Evolutionary conservation across 129 eudicot species (phyloP), one percentile per base, ranked within the genome.

Genomic region (Centrapalus pauciflorus): DNA sequence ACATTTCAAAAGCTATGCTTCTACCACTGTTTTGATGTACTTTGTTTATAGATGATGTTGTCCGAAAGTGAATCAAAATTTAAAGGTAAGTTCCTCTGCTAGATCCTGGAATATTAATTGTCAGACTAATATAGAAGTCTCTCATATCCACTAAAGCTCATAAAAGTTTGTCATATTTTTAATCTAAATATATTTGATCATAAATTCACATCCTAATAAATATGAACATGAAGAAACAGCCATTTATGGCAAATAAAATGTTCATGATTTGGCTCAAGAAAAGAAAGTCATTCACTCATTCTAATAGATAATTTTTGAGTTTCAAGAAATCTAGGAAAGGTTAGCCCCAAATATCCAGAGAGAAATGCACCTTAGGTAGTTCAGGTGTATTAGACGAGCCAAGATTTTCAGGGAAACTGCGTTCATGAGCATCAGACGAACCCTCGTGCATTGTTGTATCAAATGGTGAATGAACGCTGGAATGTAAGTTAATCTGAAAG

Each of bases 401-500:
- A 60, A 88, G 89, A 77, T 88, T 87, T 71, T 85, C 98, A 32
- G 90, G 95, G 71, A 85, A 88, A 69, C 89, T 85, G 54, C 88
- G 90, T 35, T 64, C 73, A 28, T 30, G 49, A 37, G 79, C 55
- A 20, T 67, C 68, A 57, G 30, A 61, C 28, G 57, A 57, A 57
- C 19, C 58, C n/a, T n/a, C 66, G 27, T 41, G 43, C 66, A 41
- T 70, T 49, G 71, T 50, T 67, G 72, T 11, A 69, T 69, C 75
- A 59, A 70, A 59, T n/a, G 76, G 60, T 45, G 76, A 71, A 59
- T 14, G 60, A 34, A 45, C 19, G 61, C 12, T 60, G 21, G 68
- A 50, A 43, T 32, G 57, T 9, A 71, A 13, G 49, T 59, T 59
- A 45, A 71, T 71, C 76, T 71, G 68, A 71, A 33, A 74, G 51